A percentile compares a stretch with the other conserved stretches of the same genome.
Evolutionary conservation across 345 rosid genomes (phyloP).

Genomic region (Mallotus nudiflorus): DNA sequence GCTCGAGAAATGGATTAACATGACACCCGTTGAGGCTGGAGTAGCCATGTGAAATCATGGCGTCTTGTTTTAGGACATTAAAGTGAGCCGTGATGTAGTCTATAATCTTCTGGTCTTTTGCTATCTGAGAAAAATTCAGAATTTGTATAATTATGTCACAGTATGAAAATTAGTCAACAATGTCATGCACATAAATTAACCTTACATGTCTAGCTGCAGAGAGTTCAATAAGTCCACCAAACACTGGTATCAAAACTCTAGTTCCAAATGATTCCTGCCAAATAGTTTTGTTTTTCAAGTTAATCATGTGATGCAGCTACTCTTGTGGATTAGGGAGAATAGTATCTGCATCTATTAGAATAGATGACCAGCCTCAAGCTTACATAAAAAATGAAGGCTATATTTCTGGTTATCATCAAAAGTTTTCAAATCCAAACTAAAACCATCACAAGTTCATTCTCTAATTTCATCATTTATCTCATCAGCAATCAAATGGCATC

Average conservation of each 20-base stretch:
- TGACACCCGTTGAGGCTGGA: slow-evolving; percentile 8
- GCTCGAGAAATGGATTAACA: slow-evolving; percentile 22
- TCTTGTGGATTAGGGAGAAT: too few relatives aligned
- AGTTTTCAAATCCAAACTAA: too few relatives aligned
- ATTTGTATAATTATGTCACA: too few relatives aligned
- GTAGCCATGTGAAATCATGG: slow-evolving; percentile 21
- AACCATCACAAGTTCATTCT: not conserved
- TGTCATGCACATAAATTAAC: not conserved
- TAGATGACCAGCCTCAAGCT: not conserved
- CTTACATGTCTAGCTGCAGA: slow-evolving; percentile 60
- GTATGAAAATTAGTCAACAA: not conserved
- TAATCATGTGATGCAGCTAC: not conserved
- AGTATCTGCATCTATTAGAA: too few relatives aligned
- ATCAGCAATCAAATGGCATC: not conserved
- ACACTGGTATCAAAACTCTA: slow-evolving; percentile 63
- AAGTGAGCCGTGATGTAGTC: slow-evolving; percentile 49
- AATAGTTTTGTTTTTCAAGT: slow-evolving; percentile 6
- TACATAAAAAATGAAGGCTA: not conserved
- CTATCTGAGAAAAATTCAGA: slow-evolving; percentile 59
- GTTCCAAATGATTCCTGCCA: slow-evolving; percentile 59
- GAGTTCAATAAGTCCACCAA: slow-evolving; percentile 83
- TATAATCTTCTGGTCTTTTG: slow-evolving; percentile 54
- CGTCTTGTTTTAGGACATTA: slow-evolving; percentile 31
- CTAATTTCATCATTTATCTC: not conserved
- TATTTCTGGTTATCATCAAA: not conserved